Conservation (phyloP, 148 eudicot species). For the Diospyros kaki region DNA sequence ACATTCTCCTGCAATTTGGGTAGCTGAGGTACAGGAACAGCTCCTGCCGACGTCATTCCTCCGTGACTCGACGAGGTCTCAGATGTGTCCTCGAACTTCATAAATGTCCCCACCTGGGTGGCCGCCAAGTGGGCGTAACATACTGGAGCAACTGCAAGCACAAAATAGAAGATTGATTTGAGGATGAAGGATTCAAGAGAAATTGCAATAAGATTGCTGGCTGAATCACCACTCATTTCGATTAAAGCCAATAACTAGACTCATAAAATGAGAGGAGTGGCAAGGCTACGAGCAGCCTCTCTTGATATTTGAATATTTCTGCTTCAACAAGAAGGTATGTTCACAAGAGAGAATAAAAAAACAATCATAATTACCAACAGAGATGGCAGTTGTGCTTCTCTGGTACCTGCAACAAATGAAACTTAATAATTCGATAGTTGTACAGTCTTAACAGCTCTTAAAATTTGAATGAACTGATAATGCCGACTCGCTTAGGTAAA, state of each 20-base stretch:
- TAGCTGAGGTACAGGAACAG: constrained; percentile 55
- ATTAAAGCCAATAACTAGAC: no score
- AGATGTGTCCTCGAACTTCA: constrained; percentile 71
- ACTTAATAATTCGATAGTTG: no score
- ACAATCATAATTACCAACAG: constrained; percentile 34
- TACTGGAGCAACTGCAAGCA: constrained; percentile 62
- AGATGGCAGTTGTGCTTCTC: constrained; percentile 58
- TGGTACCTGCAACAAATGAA: constrained; percentile 36
- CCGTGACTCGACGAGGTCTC: constrained; percentile 67
- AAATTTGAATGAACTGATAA: no score
- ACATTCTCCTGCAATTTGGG: constrained; percentile 63
- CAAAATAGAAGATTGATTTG: no score
- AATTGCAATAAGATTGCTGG: no score
- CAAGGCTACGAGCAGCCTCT: no score
- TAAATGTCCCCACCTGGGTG: constrained; percentile 60
- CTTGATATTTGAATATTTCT: no score
- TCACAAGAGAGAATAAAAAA: no score
- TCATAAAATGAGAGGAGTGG: no score
- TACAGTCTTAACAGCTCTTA: not conserved
- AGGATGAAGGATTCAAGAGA: no score
- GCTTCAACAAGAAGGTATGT: no score
- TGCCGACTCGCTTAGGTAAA: not conserved
- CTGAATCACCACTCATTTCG: no score
- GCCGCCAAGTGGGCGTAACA: constrained; percentile 93
- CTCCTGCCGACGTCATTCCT: constrained; percentile 47